Conservation (phyloP, 2,329 filamentous ascomycete genomes). For the Microsporum ferrugineum region DNA sequence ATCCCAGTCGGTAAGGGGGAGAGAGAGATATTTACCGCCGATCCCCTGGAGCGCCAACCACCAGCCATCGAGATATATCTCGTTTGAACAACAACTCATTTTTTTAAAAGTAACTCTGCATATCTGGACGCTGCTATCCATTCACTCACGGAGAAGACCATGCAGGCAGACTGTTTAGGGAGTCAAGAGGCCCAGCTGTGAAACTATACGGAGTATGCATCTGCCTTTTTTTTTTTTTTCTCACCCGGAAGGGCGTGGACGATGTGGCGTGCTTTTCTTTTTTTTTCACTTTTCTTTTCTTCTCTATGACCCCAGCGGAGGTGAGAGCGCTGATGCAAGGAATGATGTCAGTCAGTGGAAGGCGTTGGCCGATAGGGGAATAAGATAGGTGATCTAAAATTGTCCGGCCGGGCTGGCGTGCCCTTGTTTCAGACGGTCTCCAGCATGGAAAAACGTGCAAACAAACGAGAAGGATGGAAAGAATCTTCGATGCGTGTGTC, state of each 20-base stretch:
- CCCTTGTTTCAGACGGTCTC: neutral
- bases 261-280: neutral
- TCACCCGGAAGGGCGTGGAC: neutral
- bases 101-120: neutral
- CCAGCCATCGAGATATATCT: neutral
- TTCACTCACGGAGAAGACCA: neutral
- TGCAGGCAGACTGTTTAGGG: conserved; percentile 1
- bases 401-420: neutral
- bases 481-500: neutral
- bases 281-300: neutral
- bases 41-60: neutral
- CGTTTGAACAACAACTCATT: neutral
- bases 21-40: neutral
- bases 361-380: neutral
- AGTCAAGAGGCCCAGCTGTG: neutral
- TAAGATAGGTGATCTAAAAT: neutral
- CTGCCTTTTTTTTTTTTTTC: neutral
- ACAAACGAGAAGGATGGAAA: neutral
- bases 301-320: neutral
- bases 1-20: neutral
- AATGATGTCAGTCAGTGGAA: neutral
- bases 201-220: neutral
- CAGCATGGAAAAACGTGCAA: neutral
- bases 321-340: neutral
- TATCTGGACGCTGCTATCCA: neutral